Conservation (phyloP, 1,139 yeast species). For the Hansenula sp. region DNA sequence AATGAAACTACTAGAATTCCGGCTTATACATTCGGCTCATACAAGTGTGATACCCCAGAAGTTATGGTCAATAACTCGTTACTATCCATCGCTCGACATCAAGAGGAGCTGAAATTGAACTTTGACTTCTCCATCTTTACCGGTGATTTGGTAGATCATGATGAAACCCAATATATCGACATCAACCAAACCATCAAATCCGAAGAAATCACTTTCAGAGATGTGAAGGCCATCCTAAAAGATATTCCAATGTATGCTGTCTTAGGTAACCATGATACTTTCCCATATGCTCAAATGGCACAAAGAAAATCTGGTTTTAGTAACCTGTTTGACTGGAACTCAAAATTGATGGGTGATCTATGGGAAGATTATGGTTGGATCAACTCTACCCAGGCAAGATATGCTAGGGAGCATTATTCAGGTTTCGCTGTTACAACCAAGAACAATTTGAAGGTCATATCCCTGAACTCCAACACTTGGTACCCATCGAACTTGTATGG, state of each 20-base stretch:
- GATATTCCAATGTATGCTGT: slow-evolving; percentile 60
- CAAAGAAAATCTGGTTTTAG: slow-evolving; percentile 45
- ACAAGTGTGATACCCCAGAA: slow-evolving; percentile 64
- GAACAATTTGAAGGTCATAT: slow-evolving; percentile 56
- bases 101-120: slow-evolving; percentile 28
- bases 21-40: slow-evolving; percentile 59
- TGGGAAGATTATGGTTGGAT: slow-evolving; percentile 51
- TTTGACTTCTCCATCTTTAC: slow-evolving; percentile 65
- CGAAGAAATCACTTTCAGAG: slow-evolving; percentile 47
- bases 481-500: slow-evolving; percentile 63
- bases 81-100: slow-evolving; percentile 38
- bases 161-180: slow-evolving; percentile 40
- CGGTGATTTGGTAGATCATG: slow-evolving; percentile 69
- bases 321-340: slow-evolving; percentile 55
- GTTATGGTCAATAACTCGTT: slow-evolving; percentile 52
- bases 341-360: slow-evolving; percentile 54
- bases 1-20: too few relatives aligned
- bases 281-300: slow-evolving; percentile 69
- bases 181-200: slow-evolving; percentile 46
- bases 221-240: slow-evolving; percentile 51
- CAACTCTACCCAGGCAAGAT: slow-evolving; percentile 28
- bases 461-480: slow-evolving; percentile 66
- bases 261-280: slow-evolving; percentile 71
- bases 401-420: slow-evolving; percentile 48
- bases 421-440: slow-evolving; percentile 58